These are phyloP conservation scores for Plectosphaerella cucumerina DNA, from an alignment of 2,329 filamentous ascomycete genomes.

Conservation along the genomic window DNA sequence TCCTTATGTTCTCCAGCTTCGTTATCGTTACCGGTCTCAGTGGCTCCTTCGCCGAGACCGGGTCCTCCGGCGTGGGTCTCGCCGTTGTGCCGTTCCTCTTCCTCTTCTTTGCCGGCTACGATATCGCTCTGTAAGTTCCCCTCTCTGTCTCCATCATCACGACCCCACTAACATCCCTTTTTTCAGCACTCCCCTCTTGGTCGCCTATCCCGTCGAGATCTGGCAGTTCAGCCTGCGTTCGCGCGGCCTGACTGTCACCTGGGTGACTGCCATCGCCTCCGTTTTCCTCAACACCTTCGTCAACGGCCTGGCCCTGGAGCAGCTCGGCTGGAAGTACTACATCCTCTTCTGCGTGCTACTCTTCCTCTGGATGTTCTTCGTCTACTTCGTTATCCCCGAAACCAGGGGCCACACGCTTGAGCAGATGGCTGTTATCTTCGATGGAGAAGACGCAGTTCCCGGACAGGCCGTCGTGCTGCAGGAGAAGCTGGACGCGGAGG, in stretches of 20 bases:
- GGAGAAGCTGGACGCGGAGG: too few species aligned
- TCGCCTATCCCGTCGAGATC: conserved; percentile 9
- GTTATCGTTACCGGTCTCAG: conserved; percentile 7
- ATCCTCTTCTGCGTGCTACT: conserved; percentile 35
- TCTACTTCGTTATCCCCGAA: conserved; percentile 9
- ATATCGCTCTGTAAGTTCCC: not conserved
- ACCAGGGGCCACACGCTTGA: conserved; percentile 9
- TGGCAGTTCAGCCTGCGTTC: conserved; percentile 8
- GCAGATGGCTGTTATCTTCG: conserved; percentile 9
- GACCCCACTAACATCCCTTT: too few species aligned
- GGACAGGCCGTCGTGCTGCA: too few species aligned
- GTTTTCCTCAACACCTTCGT: conserved; percentile 26
- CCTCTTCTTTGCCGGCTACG: conserved; percentile 12
- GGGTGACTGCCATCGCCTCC: conserved; percentile 6
- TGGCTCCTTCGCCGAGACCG: conserved; percentile 12
- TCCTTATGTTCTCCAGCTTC: conserved; percentile 7
- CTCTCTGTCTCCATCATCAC: not conserved
- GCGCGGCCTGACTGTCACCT: conserved; percentile 7
- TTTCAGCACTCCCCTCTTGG: conserved; percentile 5
- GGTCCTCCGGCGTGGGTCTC: conserved; percentile 15
- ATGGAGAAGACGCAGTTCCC: conserved; percentile 6
- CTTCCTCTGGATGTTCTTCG: conserved; percentile 2
- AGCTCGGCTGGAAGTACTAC: conserved; percentile 39
- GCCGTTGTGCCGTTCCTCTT: conserved; percentile 32
- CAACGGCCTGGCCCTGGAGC: conserved; percentile 36